Percentiles rank a stretch among this genome's conserved stretches.
These are phyloP conservation scores for Xylaria sp. DNA, from an alignment of 2,329 filamentous ascomycete genomes.

Conservation along the genomic window DNA sequence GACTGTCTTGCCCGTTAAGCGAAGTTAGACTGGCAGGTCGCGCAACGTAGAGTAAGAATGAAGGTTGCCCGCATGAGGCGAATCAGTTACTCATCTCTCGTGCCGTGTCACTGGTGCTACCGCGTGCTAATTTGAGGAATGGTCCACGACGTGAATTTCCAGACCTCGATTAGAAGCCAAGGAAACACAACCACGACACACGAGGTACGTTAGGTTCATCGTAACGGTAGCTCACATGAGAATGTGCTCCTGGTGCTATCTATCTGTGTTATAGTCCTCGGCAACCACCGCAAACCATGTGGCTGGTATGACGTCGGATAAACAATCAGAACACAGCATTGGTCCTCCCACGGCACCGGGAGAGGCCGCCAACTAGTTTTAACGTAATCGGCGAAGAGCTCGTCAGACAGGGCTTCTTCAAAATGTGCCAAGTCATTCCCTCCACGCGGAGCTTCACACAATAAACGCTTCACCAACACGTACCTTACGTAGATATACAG, in stretches of 20 bases:
- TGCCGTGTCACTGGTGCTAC: neutral
- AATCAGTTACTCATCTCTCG: neutral
- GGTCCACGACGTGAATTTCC: neutral
- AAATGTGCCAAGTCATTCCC: no score
- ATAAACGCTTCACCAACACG: no score
- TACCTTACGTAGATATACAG: no score
- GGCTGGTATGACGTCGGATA: neutral
- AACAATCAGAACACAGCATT: neutral
- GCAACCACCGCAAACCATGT: slow-evolving; percentile 26
- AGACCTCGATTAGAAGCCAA: neutral
- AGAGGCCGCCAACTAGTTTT: neutral
- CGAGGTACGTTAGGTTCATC: neutral
- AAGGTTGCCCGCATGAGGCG: neutral
- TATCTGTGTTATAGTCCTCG: slow-evolving; percentile 44
- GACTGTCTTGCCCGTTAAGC: neutral
- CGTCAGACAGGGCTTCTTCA: no score
- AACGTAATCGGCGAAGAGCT: no score
- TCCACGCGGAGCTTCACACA: no score
- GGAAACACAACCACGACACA: neutral
- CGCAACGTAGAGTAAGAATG: neutral
- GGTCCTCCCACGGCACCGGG: neutral
- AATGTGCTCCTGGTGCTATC: neutral
- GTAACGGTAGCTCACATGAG: neutral
- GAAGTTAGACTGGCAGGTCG: neutral
- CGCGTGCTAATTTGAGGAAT: neutral